phyloP scores from a whole-genome alignment of 2,329 filamentous ascomycete genomes.

The Colletotrichum sansevieriae region DNA sequence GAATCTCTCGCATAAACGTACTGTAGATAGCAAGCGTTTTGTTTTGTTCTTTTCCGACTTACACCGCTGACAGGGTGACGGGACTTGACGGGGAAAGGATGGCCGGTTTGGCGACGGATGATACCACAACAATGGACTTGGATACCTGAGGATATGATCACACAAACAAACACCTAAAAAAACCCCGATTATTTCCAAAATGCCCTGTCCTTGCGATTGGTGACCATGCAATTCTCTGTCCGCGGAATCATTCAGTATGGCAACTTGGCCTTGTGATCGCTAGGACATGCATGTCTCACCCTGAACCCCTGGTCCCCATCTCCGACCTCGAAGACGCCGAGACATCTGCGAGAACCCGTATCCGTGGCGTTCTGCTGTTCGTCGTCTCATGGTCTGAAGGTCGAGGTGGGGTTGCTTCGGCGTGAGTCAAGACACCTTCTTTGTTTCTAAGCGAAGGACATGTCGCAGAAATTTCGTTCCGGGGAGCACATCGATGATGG shows the following conservation, averaged over 20 bases:
- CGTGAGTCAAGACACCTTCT: conserved; percentile 23
- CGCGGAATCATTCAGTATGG: background rate
- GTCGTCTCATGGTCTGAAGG: background rate
- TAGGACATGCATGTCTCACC: conserved; percentile 37
- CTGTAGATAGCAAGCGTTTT: conserved; percentile 29
- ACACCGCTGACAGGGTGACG: conserved; percentile 11
- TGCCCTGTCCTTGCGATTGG: background rate
- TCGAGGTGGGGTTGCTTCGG: conserved; percentile 6
- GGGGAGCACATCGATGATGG: background rate
- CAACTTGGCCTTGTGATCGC: conserved; percentile 25
- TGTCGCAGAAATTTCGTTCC: background rate
- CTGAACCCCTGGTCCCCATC: background rate
- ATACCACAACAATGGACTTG: conserved; percentile 26
- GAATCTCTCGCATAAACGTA: background rate
- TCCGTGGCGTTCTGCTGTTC: conserved; percentile 30
- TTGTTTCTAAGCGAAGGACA: background rate
- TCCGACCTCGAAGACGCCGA: background rate
- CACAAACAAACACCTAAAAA: background rate
- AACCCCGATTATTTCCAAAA: conserved; percentile 12
- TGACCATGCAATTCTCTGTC: background rate
- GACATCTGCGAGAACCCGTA: conserved; percentile 24
- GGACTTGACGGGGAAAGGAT: background rate
- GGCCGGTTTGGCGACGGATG: conserved; percentile 8
- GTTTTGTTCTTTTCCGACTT: conserved; percentile 2
- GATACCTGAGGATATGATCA: conserved; percentile 16